These are phyloP conservation scores for Microstroma glucosiphilum DNA, from an alignment of 1,284 basidiomycete genomes.

Conservation along the genomic window DNA sequence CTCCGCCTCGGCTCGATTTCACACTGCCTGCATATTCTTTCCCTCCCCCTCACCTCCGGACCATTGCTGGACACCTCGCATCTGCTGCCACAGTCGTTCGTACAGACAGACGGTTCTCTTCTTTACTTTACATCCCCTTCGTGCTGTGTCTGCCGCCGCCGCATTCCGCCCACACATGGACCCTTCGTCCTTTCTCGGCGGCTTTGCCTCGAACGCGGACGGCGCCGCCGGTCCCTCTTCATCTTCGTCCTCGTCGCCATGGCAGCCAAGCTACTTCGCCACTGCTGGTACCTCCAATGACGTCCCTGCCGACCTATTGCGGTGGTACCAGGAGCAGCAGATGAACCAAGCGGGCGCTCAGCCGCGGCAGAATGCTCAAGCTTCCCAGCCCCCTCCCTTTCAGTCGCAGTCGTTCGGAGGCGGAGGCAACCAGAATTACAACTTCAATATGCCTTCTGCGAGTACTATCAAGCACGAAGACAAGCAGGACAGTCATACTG, in stretches of 20 bases:
- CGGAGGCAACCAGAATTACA: background rate
- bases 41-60: too few species aligned
- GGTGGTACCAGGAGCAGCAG: constrained; percentile 12
- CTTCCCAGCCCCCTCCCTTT: background rate
- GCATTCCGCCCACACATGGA: too few species aligned
- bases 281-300: background rate
- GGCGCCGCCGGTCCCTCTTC: too few species aligned
- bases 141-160: too few species aligned
- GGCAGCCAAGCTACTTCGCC: background rate
- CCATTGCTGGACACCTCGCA: too few species aligned
- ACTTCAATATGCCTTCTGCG: background rate
- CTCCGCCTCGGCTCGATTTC: too few species aligned
- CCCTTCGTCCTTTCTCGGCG: too few species aligned
- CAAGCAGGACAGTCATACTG: background rate
- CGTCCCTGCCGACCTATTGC: constrained; percentile 1
- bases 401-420: background rate
- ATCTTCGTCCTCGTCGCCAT: background rate
- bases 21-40: too few species aligned
- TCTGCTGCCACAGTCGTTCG: too few species aligned
- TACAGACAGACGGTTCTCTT: too few species aligned
- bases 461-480: background rate
- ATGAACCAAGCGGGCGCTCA: background rate
- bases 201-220: too few species aligned
- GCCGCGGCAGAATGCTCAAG: background rate
- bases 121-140: too few species aligned